Base-by-base conservation (phyloP, 257 asterid species). In the Henckelia pumila region DNA sequence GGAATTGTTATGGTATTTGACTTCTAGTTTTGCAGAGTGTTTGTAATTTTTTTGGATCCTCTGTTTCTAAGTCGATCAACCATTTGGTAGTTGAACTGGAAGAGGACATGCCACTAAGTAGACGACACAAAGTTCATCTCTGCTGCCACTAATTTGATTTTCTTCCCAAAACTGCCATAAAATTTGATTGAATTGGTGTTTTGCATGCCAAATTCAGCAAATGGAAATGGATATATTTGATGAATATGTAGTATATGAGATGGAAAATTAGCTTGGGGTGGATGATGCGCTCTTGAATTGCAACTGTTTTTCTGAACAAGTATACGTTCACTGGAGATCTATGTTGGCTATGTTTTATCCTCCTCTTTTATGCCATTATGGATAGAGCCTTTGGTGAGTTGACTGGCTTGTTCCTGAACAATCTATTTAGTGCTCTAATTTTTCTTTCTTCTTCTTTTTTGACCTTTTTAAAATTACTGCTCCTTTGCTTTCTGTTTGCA, bases 401-500 rank as follows among this genome's bases (percentile, higher is more conserved):
- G 62, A 72, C 17, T 64, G 63, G 40, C 59, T 64, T 69, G 8
- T 71, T 3, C 44, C 4, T 4, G 58, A 62, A 50, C 28, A 21
- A 58, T 57, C 28, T 22, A 23, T 69, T 59, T 7, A 17, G 57
- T 61, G 30, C 20, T 35, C 35, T 63, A 17, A 58, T 6, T 20
- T 9, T 52, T 73, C 61, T 61, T 33, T 16, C 57, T 63, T 22
- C 28, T 59, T 17, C 28, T 32, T 13, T 28, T 59, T n/a, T n/a
- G n/a, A n/a, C n/a, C n/a, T n/a, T n/a, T n/a, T n/a, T n/a, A n/a
- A n/a, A n/a, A n/a, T n/a, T n/a, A n/a, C n/a, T n/a, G n/a, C n/a
- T n/a, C n/a, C n/a, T 69, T 25, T 73, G 66, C 63, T 76, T 78
- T 81, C 75, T 70, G 35, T 78, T 79, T 88, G 78, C 97, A 93